Evolutionary conservation across 2,329 filamentous ascomycete species (phyloP).

Genomic region (Trichophaea hybrida): DNA sequence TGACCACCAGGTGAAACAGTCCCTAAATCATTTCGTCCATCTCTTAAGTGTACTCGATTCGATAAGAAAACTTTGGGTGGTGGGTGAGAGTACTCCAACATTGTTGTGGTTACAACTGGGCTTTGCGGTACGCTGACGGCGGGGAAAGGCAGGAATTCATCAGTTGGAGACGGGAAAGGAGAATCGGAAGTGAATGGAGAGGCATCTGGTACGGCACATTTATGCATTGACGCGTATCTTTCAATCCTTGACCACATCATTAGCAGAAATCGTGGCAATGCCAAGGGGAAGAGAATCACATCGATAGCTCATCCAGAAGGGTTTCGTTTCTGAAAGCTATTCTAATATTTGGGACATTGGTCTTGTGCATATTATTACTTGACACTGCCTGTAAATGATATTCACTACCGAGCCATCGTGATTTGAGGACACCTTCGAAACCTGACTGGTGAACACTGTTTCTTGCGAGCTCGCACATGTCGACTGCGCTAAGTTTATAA

Average conservation of each 20-base stretch:
- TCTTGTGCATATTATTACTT: conserved; percentile 89
- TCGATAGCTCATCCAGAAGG: conserved; percentile 62
- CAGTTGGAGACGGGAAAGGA: background rate
- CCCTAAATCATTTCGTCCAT: background rate
- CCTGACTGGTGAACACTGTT: conserved; percentile 91
- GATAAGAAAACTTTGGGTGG: background rate
- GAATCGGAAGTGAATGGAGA: background rate
- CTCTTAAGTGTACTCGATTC: background rate
- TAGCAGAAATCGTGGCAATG: background rate
- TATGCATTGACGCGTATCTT: conserved; percentile 14
- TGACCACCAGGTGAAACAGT: background rate
- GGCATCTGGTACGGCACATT: background rate
- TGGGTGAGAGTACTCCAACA: background rate
- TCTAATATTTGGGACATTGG: conserved; percentile 85
- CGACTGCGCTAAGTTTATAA: conserved; percentile 89
- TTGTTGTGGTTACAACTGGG: background rate
- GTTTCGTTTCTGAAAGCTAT: conserved; percentile 85
- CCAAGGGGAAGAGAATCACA: conserved; percentile 44
- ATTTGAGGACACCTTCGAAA: conserved; percentile 77
- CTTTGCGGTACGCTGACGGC: background rate
- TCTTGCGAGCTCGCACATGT: conserved; percentile 97
- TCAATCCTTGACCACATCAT: conserved; percentile 16
- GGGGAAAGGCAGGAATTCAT: background rate
- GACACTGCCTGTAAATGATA: conserved; percentile 64
- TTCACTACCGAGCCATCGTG: conserved; percentile 73